Evolutionary conservation across 2,329 filamentous ascomycete species (phyloP).

Genomic region (Alternaria gansuensis): DNA sequence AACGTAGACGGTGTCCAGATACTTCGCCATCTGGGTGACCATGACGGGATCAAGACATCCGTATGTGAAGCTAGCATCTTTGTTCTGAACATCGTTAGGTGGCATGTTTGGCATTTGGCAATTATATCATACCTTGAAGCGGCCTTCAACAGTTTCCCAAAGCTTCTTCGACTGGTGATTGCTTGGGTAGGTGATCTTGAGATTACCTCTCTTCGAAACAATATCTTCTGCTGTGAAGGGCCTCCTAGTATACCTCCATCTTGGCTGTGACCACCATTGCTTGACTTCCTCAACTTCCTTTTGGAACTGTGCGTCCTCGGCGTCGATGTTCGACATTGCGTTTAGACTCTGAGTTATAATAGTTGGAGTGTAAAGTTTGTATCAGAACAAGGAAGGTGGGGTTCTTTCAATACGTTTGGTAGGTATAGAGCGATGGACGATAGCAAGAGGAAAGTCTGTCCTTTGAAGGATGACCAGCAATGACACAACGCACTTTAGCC

Average conservation of each 20-base stretch:
- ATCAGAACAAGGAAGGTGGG: not conserved
- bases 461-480: constrained; percentile 28
- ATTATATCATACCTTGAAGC: constrained; percentile 73
- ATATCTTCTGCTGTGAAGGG: constrained; percentile 97
- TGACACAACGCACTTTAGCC: constrained; percentile 38
- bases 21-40: constrained; percentile 99
- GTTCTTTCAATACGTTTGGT: not conserved
- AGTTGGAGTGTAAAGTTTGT: not conserved
- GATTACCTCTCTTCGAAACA: constrained; percentile 89
- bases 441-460: constrained; percentile 6
- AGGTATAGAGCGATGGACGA: constrained; percentile 6
- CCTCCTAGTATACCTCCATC: constrained; percentile 92
- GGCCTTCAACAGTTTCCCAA: constrained; percentile 85
- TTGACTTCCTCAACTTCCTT: constrained; percentile 88
- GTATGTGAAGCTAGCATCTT: constrained; percentile 91
- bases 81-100: constrained; percentile 65
- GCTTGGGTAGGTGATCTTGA: constrained; percentile 91
- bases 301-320: constrained; percentile 77
- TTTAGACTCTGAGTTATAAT: not conserved
- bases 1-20: constrained; percentile 97
- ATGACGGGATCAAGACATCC: constrained; percentile 97
- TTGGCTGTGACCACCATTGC: constrained; percentile 90
- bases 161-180: constrained; percentile 92
- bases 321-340: constrained; percentile 58
- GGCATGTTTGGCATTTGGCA: not conserved